Conservation (phyloP, 1,284 basidiomycete genomes). For the Irpex sp. region DNA sequence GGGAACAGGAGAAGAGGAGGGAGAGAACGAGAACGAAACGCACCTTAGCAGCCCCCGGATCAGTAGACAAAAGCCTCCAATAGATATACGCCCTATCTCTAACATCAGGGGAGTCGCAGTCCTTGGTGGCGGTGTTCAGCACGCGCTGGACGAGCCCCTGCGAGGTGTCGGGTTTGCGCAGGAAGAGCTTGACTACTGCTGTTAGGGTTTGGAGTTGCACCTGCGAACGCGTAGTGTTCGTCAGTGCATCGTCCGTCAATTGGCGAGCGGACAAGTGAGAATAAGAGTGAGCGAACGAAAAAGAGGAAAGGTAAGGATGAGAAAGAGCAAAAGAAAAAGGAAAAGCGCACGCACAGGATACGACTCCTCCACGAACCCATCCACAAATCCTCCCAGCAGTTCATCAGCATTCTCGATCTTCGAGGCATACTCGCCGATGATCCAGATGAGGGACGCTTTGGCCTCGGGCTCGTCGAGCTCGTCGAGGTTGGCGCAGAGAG, state of each 20-base stretch:
- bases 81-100: constrained; percentile 96
- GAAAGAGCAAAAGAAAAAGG: not conserved
- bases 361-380: constrained; percentile 91
- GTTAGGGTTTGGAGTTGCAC: constrained; percentile 96
- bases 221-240: constrained; percentile 27
- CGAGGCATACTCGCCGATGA: constrained; percentile 96
- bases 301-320: not conserved
- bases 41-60: constrained; percentile 92
- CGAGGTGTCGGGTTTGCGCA: constrained; percentile 90
- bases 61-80: constrained; percentile 91
- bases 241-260: too few relatives aligned
- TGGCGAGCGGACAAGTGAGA: too few relatives aligned
- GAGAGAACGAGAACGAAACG: constrained; percentile 11
- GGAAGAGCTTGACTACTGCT: constrained; percentile 95
- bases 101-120: constrained; percentile 97
- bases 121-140: constrained; percentile 92
- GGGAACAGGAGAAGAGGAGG: not conserved
- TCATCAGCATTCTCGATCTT: constrained; percentile 97
- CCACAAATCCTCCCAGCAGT: constrained; percentile 86
- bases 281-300: not conserved
- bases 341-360: constrained; percentile 62
- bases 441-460: constrained; percentile 98
- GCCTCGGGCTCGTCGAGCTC: constrained; percentile 98
- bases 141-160: constrained; percentile 90
- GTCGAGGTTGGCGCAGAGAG: constrained; percentile 91